These are phyloP conservation scores for Penicillium expansum DNA, from an alignment of 2,329 filamentous ascomycete genomes.

Conservation along the genomic window DNA sequence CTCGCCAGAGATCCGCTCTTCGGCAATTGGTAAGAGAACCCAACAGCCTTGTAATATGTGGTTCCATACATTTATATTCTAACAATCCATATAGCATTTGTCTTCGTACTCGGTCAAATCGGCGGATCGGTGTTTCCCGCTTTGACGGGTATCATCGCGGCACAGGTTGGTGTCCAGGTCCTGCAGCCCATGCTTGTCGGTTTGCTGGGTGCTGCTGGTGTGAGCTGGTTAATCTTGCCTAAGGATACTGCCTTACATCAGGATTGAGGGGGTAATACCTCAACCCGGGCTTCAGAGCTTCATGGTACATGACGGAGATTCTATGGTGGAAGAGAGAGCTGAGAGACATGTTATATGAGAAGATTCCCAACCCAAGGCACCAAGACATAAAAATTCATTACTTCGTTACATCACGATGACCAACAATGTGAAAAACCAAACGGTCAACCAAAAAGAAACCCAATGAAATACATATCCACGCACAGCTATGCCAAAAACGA, in stretches of 20 bases:
- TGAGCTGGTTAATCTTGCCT: conserved; percentile 47
- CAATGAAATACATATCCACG: neutral
- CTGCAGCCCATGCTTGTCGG: conserved; percentile 54
- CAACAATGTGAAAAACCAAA: conserved; percentile 1
- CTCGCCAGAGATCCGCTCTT: conserved; percentile 46
- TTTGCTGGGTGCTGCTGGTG: conserved; percentile 46
- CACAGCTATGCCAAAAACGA: neutral
- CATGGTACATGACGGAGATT: neutral
- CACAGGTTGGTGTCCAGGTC: conserved; percentile 46
- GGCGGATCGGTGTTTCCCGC: conserved; percentile 57
- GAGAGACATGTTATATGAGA: neutral
- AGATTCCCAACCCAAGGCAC: conserved; percentile 3
- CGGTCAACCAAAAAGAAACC: neutral
- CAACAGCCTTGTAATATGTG: neutral
- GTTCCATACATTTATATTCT: neutral
- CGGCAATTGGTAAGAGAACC: conserved; percentile 43
- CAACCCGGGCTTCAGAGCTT: neutral
- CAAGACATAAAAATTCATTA: conserved; percentile 24
- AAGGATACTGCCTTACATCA: conserved; percentile 22
- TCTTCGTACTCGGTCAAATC: conserved; percentile 58
- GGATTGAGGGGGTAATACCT: conserved; percentile 12
- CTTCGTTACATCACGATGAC: conserved; percentile 18
- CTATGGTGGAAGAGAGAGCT: neutral
- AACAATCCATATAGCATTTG: conserved; percentile 33
- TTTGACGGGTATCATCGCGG: conserved; percentile 53